Conservation (phyloP, 2,329 filamentous ascomycete genomes). For the Thermothelomyces thermophilus region DNA sequence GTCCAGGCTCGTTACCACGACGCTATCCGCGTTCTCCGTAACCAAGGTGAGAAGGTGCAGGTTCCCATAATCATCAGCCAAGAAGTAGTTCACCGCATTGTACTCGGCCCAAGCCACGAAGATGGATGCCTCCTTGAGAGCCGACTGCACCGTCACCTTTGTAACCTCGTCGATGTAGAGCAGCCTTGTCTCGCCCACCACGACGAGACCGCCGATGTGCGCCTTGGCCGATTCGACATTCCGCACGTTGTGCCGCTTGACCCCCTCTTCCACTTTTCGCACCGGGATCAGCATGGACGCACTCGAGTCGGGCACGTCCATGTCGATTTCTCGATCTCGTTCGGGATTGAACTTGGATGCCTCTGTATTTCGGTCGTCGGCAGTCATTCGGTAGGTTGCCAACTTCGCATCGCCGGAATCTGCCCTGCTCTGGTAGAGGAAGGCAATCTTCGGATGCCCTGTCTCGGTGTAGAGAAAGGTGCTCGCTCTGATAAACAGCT, state of each 20-base stretch:
- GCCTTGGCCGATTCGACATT: conserved; percentile 47
- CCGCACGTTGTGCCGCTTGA: conserved; percentile 55
- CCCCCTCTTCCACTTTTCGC: conserved; percentile 45
- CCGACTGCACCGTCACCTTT: conserved; percentile 57
- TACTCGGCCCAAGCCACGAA: conserved; percentile 90
- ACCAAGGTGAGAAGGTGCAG: conserved; percentile 79
- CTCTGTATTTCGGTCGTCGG: conserved; percentile 50
- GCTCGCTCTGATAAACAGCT: conserved; percentile 54
- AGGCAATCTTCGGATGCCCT: conserved; percentile 51
- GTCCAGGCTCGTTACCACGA: conserved; percentile 65
- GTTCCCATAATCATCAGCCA: conserved; percentile 85
- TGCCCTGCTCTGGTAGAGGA: conserved; percentile 49
- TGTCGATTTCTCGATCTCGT: conserved; percentile 49
- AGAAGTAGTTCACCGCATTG: conserved; percentile 73
- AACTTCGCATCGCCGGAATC: conserved; percentile 49
- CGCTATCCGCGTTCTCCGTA: conserved; percentile 53
- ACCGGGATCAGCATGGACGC: conserved; percentile 59
- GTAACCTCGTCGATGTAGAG: conserved; percentile 78
- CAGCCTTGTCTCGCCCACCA: conserved; percentile 74
- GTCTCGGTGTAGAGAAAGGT: conserved; percentile 53
- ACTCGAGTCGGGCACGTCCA: conserved; percentile 48
- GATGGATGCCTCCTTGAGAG: conserved; percentile 67
- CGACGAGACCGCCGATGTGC: conserved; percentile 63
- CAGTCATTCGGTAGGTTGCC: conserved; percentile 53
- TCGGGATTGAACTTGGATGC: conserved; percentile 49